Conservation (phyloP, 1,139 yeast genomes). For the Hyphopichia wangnamkhiaoensis region DNA sequence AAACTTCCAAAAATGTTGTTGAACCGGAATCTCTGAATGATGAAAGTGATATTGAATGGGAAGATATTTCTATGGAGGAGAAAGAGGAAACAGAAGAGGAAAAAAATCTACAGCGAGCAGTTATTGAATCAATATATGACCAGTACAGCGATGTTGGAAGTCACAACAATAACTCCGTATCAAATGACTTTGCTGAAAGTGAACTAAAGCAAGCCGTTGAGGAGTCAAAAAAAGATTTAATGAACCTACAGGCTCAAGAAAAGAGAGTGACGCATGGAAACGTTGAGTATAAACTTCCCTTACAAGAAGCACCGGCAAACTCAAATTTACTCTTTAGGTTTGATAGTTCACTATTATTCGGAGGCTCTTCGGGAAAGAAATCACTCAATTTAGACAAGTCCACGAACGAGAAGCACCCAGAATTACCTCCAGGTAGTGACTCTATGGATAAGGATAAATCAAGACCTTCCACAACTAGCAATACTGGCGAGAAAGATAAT, state of each 20-base stretch:
- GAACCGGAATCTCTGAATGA: conserved; percentile 5
- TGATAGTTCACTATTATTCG: conserved; percentile 14
- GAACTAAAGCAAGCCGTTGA: conserved; percentile 50
- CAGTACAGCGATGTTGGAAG: conserved; percentile 22
- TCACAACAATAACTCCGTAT: no score
- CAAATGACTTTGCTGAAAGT: conserved; percentile 22
- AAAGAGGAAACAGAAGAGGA: conserved; percentile 29
- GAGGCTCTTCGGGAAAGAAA: not conserved
- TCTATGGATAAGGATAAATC: no score
- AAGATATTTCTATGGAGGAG: conserved; percentile 16
- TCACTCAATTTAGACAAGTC: no score
- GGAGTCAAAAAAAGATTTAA: conserved; percentile 41
- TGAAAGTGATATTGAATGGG: conserved; percentile 15
- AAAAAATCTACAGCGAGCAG: conserved; percentile 30
- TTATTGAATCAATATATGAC: conserved; percentile 40
- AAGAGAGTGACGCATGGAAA: conserved; percentile 1
- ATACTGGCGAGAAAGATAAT: no score
- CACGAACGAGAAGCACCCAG: no score
- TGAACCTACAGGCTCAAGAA: conserved; percentile 20
- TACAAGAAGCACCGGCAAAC: not conserved
- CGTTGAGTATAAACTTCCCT: not conserved
- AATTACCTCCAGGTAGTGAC: no score
- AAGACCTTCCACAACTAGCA: no score
- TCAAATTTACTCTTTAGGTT: conserved; percentile 8
- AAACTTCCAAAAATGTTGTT: not conserved